A percentile compares a stretch with the other conserved stretches of the same genome.
These are phyloP conservation scores for Mikania micrantha DNA, from an alignment of 129 eudicot genomes.

Conservation along the genomic window DNA sequence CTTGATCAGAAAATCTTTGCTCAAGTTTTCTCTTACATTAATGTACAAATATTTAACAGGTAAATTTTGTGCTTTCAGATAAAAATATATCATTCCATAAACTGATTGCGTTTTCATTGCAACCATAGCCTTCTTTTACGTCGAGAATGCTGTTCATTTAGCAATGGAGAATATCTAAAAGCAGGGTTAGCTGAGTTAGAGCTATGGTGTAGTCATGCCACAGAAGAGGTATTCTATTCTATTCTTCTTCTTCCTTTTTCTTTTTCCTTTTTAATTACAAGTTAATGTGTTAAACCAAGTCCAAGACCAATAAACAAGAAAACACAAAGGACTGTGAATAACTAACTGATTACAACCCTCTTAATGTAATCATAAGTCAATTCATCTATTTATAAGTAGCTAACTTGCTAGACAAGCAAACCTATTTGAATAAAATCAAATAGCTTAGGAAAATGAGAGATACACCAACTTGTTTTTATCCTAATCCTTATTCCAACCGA, in stretches of 20 bases:
- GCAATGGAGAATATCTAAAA: slow-evolving; percentile 57
- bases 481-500: too few species aligned
- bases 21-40: slow-evolving; percentile 62
- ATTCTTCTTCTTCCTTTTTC: too few species aligned
- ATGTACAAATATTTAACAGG: slow-evolving; percentile 84
- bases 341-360: too few species aligned
- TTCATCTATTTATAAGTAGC: too few species aligned
- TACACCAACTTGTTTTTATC: too few species aligned
- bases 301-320: too few species aligned
- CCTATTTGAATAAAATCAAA: too few species aligned
- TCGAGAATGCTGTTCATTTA: slow-evolving; percentile 67
- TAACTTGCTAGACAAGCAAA: too few species aligned
- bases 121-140: slow-evolving; percentile 47
- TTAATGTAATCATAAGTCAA: too few species aligned
- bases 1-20: slow-evolving; percentile 63
- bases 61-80: slow-evolving; percentile 14
- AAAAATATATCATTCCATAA: neutral
- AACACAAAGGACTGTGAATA: too few species aligned
- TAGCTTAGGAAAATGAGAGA: too few species aligned
- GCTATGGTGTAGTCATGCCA: slow-evolving; percentile 54
- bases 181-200: slow-evolving; percentile 59
- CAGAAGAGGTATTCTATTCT: slow-evolving; percentile 46
- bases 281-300: neutral
- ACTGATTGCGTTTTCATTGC: slow-evolving; percentile 8
- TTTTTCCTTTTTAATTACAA: neutral